Conservation (phyloP, 2,329 filamentous ascomycete genomes). For the Apiospora aurea region DNA sequence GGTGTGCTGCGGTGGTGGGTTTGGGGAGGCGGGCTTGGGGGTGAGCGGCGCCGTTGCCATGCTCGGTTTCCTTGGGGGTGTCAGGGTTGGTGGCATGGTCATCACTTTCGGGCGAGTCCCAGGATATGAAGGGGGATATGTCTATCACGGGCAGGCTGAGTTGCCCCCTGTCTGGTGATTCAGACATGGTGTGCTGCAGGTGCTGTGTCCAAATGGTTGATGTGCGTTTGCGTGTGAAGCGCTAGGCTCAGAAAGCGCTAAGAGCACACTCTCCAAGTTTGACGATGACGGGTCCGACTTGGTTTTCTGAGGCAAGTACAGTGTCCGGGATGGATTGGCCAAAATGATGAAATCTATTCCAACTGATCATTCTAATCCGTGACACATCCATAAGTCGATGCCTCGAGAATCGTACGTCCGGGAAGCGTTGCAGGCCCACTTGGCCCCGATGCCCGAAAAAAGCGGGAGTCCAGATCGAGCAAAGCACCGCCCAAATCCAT, state of each 20-base stretch:
- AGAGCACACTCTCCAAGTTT: not conserved
- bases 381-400: not conserved
- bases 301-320: too few relatives aligned
- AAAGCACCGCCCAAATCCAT: not conserved
- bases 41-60: not conserved
- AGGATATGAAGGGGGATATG: constrained; percentile 21
- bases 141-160: constrained; percentile 23
- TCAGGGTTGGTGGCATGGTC: not conserved
- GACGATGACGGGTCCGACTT: too few relatives aligned
- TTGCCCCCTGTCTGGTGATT: not conserved
- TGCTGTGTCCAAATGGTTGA: not conserved
- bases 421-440: constrained; percentile 1
- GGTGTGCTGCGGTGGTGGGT: not conserved
- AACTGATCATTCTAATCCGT: not conserved
- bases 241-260: not conserved
- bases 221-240: not conserved
- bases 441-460: not conserved
- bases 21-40: constrained; percentile 2
- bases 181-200: not conserved
- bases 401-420: not conserved
- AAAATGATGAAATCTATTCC: not conserved
- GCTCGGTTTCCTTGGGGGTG: not conserved
- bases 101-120: not conserved
- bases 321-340: not conserved
- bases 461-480: not conserved